Evolutionary conservation across 225 moss, liverwort and hornwort genomes (phyloP).

Genomic region (Climacium dendroides): DNA sequence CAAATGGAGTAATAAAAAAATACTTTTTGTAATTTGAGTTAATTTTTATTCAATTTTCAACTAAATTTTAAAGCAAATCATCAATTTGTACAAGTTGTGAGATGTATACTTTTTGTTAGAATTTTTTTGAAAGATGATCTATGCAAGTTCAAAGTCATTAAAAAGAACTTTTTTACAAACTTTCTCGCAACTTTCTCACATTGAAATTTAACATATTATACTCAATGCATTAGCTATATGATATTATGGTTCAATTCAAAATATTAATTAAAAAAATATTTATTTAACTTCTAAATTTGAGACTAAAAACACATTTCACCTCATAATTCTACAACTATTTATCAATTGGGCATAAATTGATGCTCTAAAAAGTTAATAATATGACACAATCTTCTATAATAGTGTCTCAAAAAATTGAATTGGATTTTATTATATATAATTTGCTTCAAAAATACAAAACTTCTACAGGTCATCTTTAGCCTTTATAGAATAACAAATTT

Average conservation of each 20-base stretch:
- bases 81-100: background rate
- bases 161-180: background rate
- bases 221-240: background rate
- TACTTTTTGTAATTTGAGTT: background rate
- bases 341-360: background rate
- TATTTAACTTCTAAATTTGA: accelerated
- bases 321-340: background rate
- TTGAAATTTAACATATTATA: background rate
- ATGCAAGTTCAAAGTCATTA: background rate
- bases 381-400: accelerated
- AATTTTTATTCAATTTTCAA: background rate
- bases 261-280: background rate
- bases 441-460: accelerated
- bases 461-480: background rate
- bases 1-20: background rate
- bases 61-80: no score
- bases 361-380: accelerated
- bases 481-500: accelerated
- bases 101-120: accelerated
- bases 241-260: background rate
- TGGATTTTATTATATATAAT: background rate
- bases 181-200: background rate
- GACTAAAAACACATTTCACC: background rate
- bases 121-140: background rate
- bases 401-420: background rate